Evolutionary conservation across 129 eudicot genomes (phyloP).

Genomic region (Arctium lappa): DNA sequence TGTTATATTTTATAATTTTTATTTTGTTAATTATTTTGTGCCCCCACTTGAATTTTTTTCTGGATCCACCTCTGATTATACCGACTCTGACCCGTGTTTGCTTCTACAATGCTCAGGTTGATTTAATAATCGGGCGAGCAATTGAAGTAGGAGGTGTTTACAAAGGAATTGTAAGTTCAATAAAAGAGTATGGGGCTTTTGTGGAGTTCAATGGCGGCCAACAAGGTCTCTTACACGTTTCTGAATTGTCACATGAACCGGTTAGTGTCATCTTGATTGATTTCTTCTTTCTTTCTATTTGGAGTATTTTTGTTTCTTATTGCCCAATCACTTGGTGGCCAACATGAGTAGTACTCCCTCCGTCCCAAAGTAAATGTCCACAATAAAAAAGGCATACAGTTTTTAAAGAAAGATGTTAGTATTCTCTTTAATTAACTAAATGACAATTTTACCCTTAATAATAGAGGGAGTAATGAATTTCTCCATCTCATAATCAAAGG

Average conservation of each 20-base stretch:
- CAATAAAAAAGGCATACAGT: not conserved
- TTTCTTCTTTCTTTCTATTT: not conserved
- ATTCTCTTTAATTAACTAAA: too few relatives aligned
- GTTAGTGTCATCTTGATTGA: constrained; percentile 36
- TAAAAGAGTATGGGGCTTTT: constrained; percentile 95
- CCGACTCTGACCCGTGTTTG: not conserved
- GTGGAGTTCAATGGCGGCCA: constrained; percentile 99
- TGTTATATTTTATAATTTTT: not conserved
- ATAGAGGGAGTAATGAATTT: not conserved
- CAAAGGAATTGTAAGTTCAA: constrained; percentile 68
- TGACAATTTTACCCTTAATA: not conserved
- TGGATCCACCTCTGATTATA: not conserved
- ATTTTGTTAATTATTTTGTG: not conserved
- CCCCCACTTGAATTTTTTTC: not conserved
- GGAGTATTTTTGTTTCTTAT: not conserved
- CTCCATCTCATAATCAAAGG: not conserved
- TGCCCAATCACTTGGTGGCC: not conserved
- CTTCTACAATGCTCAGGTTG: constrained; percentile 47
- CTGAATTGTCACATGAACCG: constrained; percentile 91
- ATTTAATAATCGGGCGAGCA: constrained; percentile 84
- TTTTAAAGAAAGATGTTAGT: not conserved
- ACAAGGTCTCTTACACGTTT: constrained; percentile 91
- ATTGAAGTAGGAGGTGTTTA: constrained; percentile 86
- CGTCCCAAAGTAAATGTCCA: not conserved
- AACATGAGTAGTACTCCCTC: not conserved